Conservation (phyloP, 2,329 filamentous ascomycete species). For the Pseudogymnoascus sp. region DNA sequence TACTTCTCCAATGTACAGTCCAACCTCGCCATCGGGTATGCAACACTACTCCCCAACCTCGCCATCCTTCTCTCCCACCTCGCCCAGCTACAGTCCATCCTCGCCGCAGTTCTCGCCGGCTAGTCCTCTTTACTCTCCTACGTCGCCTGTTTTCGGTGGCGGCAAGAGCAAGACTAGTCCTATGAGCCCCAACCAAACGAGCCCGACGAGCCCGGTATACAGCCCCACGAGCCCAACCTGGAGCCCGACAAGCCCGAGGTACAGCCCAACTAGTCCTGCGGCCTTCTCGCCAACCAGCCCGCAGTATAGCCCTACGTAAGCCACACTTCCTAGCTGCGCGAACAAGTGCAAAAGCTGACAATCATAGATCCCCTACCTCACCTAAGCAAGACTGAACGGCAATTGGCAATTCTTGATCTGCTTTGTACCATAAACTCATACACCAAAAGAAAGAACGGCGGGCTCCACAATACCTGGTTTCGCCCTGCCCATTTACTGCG, state of each 20-base stretch:
- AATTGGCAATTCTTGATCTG: background rate
- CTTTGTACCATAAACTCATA: constrained; percentile 7
- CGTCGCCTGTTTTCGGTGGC: constrained; percentile 21
- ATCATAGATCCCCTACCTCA: constrained; percentile 31
- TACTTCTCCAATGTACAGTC: constrained; percentile 20
- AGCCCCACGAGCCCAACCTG: constrained; percentile 2
- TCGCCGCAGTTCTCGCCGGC: constrained; percentile 21
- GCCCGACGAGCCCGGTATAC: constrained; percentile 24
- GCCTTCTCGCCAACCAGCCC: constrained; percentile 56
- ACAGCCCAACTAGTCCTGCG: constrained; percentile 25
- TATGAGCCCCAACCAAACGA: constrained; percentile 5
- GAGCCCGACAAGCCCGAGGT: constrained; percentile 25
- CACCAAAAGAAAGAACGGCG: background rate
- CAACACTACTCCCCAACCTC: constrained; percentile 21
- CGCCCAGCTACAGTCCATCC: constrained; percentile 28
- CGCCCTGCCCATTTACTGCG: background rate
- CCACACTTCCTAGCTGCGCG: background rate
- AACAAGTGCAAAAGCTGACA: background rate
- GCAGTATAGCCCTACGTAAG: constrained; percentile 55
- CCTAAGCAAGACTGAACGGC: constrained; percentile 30
- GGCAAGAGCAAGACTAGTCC: constrained; percentile 9
- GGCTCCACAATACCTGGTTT: background rate
- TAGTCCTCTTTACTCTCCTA: constrained; percentile 21
- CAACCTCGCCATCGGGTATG: constrained; percentile 17
- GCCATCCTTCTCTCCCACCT: constrained; percentile 39